These are phyloP conservation scores for Fusarium protoensiforme DNA, from an alignment of 2,329 filamentous ascomycete genomes.

Conservation along the genomic window DNA sequence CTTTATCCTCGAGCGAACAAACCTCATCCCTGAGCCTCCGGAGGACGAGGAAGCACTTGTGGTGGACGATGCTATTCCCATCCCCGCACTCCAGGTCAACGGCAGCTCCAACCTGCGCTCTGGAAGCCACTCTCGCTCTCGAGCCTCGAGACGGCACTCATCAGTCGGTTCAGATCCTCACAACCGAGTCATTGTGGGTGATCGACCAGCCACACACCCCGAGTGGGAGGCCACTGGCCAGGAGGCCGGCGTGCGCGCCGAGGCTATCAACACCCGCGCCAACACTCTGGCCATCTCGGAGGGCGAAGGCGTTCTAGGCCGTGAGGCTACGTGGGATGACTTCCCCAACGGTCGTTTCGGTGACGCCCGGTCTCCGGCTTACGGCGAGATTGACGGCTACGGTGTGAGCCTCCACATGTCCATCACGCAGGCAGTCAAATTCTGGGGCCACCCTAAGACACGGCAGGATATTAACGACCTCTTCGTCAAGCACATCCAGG, in stretches of 20 bases:
- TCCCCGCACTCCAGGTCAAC: slow-evolving; percentile 58
- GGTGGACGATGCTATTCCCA: slow-evolving; percentile 53
- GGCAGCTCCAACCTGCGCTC: slow-evolving; percentile 52
- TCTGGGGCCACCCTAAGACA: slow-evolving; percentile 85
- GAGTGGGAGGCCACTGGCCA: slow-evolving; percentile 79
- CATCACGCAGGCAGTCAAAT: slow-evolving; percentile 80
- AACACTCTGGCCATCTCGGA: slow-evolving; percentile 95
- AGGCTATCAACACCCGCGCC: slow-evolving; percentile 79
- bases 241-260: slow-evolving; percentile 81
- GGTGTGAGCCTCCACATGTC: slow-evolving; percentile 95
- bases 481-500: slow-evolving; percentile 84
- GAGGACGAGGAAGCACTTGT: slow-evolving; percentile 64
- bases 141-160: slow-evolving; percentile 71
- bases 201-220: slow-evolving; percentile 66
- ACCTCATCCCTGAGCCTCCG: slow-evolving; percentile 77
- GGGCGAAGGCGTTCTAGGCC: slow-evolving; percentile 86
- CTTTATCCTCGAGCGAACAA: slow-evolving; percentile 86
- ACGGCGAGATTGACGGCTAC: slow-evolving; percentile 98
- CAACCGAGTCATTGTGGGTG: slow-evolving; percentile 87
- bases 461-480: slow-evolving; percentile 79
- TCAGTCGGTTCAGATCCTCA: slow-evolving; percentile 86
- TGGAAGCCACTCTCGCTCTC: slow-evolving; percentile 49
- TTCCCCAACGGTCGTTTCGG: slow-evolving; percentile 97
- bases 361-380: slow-evolving; percentile 90
- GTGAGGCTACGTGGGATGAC: slow-evolving; percentile 98